A percentile compares a stretch with the other conserved stretches of the same genome.
These are phyloP conservation scores for Cenchrus fungigraminus DNA, from an alignment of 176 grass and related monocot genomes.

Conservation along the genomic window DNA sequence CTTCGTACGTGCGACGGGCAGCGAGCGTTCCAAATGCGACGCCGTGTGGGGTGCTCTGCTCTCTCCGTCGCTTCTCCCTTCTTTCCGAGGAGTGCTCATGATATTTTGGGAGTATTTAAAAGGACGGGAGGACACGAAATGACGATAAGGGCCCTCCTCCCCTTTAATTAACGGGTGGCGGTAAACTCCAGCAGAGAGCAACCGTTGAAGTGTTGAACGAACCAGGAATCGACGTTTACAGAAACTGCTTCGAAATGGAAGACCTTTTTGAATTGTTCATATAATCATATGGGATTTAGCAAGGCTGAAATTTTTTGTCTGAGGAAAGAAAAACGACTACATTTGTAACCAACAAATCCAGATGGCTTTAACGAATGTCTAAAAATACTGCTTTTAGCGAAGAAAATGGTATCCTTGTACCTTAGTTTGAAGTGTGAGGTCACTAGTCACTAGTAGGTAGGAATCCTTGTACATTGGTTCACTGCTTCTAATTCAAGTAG, in stretches of 20 bases:
- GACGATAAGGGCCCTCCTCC: constrained; percentile 14
- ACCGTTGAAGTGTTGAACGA: not conserved
- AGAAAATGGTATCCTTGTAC: not conserved
- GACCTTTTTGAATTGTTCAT: not conserved
- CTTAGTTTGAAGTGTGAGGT: not conserved
- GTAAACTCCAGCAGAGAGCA: constrained; percentile 14
- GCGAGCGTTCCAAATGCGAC: constrained; percentile 18
- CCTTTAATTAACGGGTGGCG: constrained; percentile 20
- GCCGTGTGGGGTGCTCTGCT: constrained; percentile 28
- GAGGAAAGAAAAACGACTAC: not conserved
- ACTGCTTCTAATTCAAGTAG: no score
- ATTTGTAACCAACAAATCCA: not conserved
- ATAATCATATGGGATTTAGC: not conserved
- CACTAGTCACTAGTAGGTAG: not conserved
- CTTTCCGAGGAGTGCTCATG: not conserved
- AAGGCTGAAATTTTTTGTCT: not conserved
- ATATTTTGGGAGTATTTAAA: constrained; percentile 46
- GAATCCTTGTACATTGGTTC: no score
- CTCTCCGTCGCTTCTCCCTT: not conserved
- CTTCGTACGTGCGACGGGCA: constrained; percentile 22
- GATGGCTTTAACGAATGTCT: no score
- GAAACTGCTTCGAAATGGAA: not conserved
- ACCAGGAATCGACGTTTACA: not conserved
- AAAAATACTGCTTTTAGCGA: not conserved
- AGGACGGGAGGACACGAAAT: constrained; percentile 7